Conservation (phyloP, 78 protist species). For the Speleostelium caveatum region DNA sequence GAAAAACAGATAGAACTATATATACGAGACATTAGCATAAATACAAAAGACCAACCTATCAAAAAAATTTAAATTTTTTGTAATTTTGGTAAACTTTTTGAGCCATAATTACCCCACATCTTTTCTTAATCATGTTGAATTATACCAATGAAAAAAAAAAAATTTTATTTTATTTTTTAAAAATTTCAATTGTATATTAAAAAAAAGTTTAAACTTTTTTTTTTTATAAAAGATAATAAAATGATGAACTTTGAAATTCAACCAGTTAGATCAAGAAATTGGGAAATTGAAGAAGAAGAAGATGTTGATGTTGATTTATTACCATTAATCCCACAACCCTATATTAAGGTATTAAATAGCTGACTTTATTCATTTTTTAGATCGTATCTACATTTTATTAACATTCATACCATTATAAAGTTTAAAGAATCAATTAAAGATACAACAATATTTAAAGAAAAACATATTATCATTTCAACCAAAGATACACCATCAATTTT, state of each 20-base stretch:
- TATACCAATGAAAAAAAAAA: too few species aligned
- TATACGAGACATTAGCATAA: too few species aligned
- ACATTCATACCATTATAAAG: not conserved
- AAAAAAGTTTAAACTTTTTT: too few species aligned
- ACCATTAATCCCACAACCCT: conserved; percentile 25
- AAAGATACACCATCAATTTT: conserved; percentile 45
- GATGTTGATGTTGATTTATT: conserved; percentile 1
- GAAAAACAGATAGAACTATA: too few species aligned
- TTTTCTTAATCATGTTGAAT: too few species aligned
- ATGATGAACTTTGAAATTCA: conserved; percentile 58
- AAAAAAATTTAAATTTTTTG: too few species aligned
- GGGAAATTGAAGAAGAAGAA: conserved; percentile 78
- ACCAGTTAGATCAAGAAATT: conserved; percentile 64
- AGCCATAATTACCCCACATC: too few species aligned
- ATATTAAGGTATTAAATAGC: not conserved
- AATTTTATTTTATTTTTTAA: too few species aligned
- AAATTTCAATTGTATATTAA: too few species aligned
- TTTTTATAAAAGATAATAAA: not conserved
- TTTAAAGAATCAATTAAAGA: not conserved
- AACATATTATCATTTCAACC: conserved; percentile 21
- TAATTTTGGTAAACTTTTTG: not conserved
- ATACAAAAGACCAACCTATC: too few species aligned
- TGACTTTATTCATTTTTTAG: not conserved
- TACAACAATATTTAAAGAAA: not conserved
- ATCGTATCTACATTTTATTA: too few species aligned